Conservation (phyloP, 768 basidiomycete species). For the Termitomyces sp. region DNA sequence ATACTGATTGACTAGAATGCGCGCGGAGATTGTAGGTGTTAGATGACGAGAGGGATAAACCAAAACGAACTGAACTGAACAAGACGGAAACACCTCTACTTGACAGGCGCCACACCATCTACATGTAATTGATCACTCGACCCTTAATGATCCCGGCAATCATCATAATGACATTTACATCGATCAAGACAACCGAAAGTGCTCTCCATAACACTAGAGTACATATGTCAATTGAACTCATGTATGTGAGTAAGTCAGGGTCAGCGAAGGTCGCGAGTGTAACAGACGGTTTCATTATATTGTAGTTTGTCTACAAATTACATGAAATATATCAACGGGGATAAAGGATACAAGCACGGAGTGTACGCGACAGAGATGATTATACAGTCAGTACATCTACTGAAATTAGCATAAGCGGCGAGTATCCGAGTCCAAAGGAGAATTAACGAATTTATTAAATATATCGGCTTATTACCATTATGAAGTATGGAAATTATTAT, state of each 20-base stretch:
- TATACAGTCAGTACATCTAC: conserved; percentile 2
- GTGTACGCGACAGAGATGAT: conserved; percentile 1
- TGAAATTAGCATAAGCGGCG: background rate
- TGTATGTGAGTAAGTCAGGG: background rate
- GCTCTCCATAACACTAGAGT: background rate
- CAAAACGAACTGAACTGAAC: background rate
- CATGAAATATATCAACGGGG: background rate
- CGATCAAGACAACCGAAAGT: background rate
- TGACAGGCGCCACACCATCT: background rate
- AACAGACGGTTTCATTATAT: background rate
- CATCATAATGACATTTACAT: background rate
- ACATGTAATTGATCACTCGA: background rate
- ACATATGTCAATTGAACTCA: background rate
- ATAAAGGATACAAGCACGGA: background rate
- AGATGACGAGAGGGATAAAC: background rate
- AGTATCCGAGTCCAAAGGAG: background rate
- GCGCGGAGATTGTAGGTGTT: background rate
- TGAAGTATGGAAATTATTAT: background rate
- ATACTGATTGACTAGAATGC: background rate
- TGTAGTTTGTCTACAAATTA: background rate
- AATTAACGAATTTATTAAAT: background rate
- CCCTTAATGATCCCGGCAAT: background rate
- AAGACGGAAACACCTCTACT: background rate
- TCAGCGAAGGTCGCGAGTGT: background rate
- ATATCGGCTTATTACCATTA: background rate